Conservation (phyloP, 2,329 filamentous ascomycete species). For the Phaeosphaeria sp. region DNA sequence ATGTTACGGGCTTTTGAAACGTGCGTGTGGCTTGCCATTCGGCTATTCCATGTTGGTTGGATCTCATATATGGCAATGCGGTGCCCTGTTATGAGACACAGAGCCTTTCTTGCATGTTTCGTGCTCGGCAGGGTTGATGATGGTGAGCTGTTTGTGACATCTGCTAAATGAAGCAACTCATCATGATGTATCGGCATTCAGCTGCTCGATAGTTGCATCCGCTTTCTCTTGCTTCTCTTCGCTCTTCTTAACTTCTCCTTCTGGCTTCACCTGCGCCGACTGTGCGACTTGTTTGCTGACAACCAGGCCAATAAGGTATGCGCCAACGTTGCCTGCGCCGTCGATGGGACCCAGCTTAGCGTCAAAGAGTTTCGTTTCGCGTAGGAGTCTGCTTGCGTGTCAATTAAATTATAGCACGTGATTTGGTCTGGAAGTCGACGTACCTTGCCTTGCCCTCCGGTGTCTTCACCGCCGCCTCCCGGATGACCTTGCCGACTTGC, state of each 20-base stretch:
- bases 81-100: too few relatives aligned
- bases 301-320: conserved; percentile 70
- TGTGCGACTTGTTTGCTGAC: conserved; percentile 59
- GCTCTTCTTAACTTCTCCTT: conserved; percentile 7
- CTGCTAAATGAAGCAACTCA: neutral
- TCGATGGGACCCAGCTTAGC: conserved; percentile 77
- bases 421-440: too few relatives aligned
- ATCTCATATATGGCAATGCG: too few relatives aligned
- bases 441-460: conserved; percentile 75
- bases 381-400: conserved; percentile 67
- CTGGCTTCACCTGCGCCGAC: conserved; percentile 8
- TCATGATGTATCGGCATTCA: conserved; percentile 4
- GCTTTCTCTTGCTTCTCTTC: conserved; percentile 2
- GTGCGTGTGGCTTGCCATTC: too few relatives aligned
- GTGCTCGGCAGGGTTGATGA: too few relatives aligned
- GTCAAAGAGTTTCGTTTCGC: conserved; percentile 76
- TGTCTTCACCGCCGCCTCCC: conserved; percentile 69
- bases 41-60: too few relatives aligned
- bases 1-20: too few relatives aligned
- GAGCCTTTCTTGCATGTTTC: too few relatives aligned
- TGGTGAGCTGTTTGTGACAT: neutral
- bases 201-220: conserved; percentile 4
- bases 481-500: conserved; percentile 76
- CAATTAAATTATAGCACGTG: neutral
- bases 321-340: conserved; percentile 76